A percentile compares a stretch with the other conserved stretches of the same genome.
Evolutionary conservation across 805 yeast species (phyloP).

Genomic region (Zygotorulaspora chibaensis): DNA sequence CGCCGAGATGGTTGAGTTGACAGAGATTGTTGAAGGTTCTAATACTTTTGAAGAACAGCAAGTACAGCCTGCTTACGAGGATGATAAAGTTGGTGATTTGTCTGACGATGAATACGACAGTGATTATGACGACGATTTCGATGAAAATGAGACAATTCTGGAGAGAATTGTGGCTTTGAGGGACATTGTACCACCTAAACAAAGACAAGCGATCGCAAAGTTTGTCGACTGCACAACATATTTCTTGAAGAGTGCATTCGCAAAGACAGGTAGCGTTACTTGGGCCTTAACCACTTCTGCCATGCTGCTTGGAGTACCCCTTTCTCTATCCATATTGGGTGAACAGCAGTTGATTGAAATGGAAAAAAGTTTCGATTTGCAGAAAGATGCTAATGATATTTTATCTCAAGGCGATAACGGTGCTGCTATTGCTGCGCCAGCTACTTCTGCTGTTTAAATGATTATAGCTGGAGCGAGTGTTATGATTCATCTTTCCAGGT

Average conservation of each 20-base stretch:
- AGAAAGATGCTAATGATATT: constrained; percentile 71
- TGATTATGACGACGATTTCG: constrained; percentile 57
- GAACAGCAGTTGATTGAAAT: constrained; percentile 92
- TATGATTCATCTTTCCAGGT: constrained; percentile 2
- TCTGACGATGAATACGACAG: constrained; percentile 51
- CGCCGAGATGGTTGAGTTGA: constrained; percentile 34
- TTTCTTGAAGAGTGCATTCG: constrained; percentile 44
- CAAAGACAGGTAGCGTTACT: constrained; percentile 66
- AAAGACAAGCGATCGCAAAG: constrained; percentile 50
- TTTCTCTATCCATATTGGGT: constrained; percentile 79
- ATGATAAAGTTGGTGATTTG: constrained; percentile 44
- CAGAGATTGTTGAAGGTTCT: constrained; percentile 33
- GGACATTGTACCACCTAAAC: constrained; percentile 86
- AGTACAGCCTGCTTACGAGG: constrained; percentile 46
- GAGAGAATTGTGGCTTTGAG: constrained; percentile 90
- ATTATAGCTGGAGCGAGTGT: not conserved
- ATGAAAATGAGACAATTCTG: constrained; percentile 74
- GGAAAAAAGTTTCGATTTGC: constrained; percentile 86
- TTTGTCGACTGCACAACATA: constrained; percentile 35
- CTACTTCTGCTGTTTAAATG: constrained; percentile 18
- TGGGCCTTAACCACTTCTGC: constrained; percentile 86
- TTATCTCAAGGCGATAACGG: constrained; percentile 63
- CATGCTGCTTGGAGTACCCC: constrained; percentile 86
- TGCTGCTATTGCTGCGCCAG: constrained; percentile 34
- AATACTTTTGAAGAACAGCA: constrained; percentile 18